phyloP scores from a whole-genome alignment of 2,329 filamentous ascomycete genomes.

The Calonectria hawksworthii region DNA sequence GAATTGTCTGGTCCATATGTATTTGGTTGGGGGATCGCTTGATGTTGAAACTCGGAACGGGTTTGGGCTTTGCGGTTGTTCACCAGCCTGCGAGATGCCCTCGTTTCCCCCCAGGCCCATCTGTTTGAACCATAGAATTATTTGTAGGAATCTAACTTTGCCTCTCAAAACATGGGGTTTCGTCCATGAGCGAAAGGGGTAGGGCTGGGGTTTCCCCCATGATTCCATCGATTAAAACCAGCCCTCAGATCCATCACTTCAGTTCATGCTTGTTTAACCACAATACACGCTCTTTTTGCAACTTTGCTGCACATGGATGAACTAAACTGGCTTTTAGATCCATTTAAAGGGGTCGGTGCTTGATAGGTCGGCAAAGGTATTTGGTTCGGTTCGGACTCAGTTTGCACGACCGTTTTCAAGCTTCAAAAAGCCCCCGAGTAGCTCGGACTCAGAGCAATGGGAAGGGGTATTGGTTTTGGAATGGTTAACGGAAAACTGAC shows the following conservation, averaged over 20 bases:
- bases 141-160: background rate
- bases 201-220: background rate
- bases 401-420: no score
- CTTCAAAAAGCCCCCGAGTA: background rate
- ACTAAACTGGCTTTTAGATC: background rate
- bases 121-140: background rate
- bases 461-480: background rate
- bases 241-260: background rate
- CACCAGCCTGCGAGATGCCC: background rate
- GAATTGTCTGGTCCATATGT: background rate
- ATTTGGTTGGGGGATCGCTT: background rate
- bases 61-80: background rate
- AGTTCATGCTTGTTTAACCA: no score
- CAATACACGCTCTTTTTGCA: background rate
- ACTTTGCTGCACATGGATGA: background rate
- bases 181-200: background rate
- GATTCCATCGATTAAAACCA: background rate
- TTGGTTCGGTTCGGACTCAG: background rate
- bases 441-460: no score
- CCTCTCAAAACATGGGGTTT: background rate
- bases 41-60: background rate
- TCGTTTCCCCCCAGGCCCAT: background rate
- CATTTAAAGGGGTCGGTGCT: background rate
- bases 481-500: background rate
- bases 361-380: background rate